Evolutionary conservation across 768 basidiomycete species (phyloP), one percentile per base, ranked within the genome.

Genomic region (Macrolepiota fuliginosa): DNA sequence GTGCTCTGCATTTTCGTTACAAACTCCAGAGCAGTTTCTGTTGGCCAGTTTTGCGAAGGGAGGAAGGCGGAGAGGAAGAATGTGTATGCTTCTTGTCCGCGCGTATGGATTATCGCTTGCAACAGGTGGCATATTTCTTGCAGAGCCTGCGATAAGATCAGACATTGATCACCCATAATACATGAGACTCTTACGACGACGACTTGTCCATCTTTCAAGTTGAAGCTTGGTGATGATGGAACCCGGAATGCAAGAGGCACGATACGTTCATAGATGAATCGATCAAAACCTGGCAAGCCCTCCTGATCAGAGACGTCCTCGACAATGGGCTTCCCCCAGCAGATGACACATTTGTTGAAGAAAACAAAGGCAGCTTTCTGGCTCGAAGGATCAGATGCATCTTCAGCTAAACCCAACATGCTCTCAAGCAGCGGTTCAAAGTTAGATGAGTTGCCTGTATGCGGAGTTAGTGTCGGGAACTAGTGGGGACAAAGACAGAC

Each of bases 101-200:
- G 79, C 12, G 85, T 87, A 70, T 86, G 88, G 65, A 85, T 83
- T 7, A 96, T 82, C 0, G 83, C 79, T 70, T 97, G 92, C 42
- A 98, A 77, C 51, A 98, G 82, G 67, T 85, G 88, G 50, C 91
- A 90, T 58, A 98, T 89, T 71, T 99, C 97, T 65, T 91, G 85
- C 22, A 98, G 77, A 56, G 96, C 90, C 95, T 98, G 67, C 54
- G 17, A 37, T 6, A 54, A 50, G 22, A 45, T 27, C 12, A 17
- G 37, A 32, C 19, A 59, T 53, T 55, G 35, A 64, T 2, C 46
- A 22, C 19, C 49, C 6, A 11, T 10, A 24, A 46, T 15, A 50
- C 7, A 45, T 27, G 15, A 56, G n/a, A 36, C 17, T 35, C 92
- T 70, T 67, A 96, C 96, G 69, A 89, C 83, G 54, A 90, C 79